phyloP scores from a whole-genome alignment of 306 rosid species.

The Malus sieversii region DNA sequence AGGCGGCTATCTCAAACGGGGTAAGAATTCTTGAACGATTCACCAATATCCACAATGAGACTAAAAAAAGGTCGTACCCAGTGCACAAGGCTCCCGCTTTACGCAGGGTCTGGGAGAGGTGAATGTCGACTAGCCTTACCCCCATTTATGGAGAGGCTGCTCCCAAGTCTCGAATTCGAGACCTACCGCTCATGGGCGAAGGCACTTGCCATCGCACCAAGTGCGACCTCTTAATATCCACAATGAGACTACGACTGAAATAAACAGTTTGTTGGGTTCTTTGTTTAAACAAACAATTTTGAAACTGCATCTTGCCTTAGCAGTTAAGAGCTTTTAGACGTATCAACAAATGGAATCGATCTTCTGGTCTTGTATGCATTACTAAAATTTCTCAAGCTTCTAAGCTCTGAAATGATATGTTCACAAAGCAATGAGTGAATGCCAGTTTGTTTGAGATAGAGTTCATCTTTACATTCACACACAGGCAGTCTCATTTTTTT shows the following conservation, averaged over 20 bases:
- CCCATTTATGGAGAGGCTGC: no score
- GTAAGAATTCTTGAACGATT: slow-evolving; percentile 40
- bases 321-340: not conserved
- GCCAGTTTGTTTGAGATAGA: not conserved
- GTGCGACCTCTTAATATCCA: not conserved
- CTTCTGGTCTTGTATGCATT: not conserved
- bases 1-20: slow-evolving; percentile 84
- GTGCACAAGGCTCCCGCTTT: no score
- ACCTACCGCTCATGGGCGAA: no score
- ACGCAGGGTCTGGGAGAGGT: no score
- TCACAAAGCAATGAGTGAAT: not conserved
- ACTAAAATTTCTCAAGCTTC: not conserved
- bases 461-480: not conserved
- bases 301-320: not conserved
- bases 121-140: no score
- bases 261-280: not conserved
- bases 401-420: not conserved
- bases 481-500: not conserved
- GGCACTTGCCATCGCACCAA: no score
- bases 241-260: not conserved
- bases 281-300: not conserved
- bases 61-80: no score
- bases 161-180: no score
- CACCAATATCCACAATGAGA: not conserved
- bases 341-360: not conserved